A percentile compares a stretch with the other conserved stretches of the same genome.
These are phyloP conservation scores for Coleophoma cylindrospora DNA, from an alignment of 2,329 filamentous ascomycete species.

Conservation along the genomic window DNA sequence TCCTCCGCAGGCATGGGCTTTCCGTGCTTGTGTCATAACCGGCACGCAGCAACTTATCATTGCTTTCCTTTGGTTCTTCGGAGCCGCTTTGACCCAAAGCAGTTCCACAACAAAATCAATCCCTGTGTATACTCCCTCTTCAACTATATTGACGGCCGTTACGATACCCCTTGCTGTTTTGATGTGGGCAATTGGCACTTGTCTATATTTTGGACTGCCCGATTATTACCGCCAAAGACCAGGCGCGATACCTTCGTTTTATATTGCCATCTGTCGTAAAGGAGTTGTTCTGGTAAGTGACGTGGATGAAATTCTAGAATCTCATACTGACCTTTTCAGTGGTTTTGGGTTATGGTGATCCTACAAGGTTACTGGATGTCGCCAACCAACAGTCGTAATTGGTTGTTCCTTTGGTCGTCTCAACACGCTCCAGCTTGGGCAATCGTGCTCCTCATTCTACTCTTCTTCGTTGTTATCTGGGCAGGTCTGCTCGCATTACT, in stretches of 20 bases:
- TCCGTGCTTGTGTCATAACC: background rate
- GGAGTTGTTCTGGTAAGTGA: background rate
- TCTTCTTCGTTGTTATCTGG: slow-evolving; percentile 52
- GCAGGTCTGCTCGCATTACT: slow-evolving; percentile 43
- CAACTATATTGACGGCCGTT: slow-evolving; percentile 32
- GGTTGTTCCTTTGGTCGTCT: slow-evolving; percentile 38
- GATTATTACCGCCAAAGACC: slow-evolving; percentile 60
- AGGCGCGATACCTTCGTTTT: slow-evolving; percentile 59
- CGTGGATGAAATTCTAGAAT: background rate
- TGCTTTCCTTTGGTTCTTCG: background rate
- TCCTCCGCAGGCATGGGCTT: background rate
- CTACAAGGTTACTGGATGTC: slow-evolving; percentile 64
- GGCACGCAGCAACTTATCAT: background rate
- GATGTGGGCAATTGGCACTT: slow-evolving; percentile 48
- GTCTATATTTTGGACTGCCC: slow-evolving; percentile 55
- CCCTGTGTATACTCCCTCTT: background rate
- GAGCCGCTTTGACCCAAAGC: background rate
- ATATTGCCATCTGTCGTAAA: slow-evolving; percentile 47
- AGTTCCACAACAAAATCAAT: background rate
- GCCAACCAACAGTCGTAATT: slow-evolving; percentile 60
- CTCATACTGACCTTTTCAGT: slow-evolving; percentile 21
- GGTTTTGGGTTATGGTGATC: slow-evolving; percentile 59
- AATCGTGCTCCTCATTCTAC: slow-evolving; percentile 47
- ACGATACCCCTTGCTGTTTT: slow-evolving; percentile 50
- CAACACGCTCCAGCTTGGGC: slow-evolving; percentile 47